Evolutionary conservation across 176 grass and related monocot species (phyloP), one percentile per base, ranked within the genome.

Genomic region (Chloris gayana): DNA sequence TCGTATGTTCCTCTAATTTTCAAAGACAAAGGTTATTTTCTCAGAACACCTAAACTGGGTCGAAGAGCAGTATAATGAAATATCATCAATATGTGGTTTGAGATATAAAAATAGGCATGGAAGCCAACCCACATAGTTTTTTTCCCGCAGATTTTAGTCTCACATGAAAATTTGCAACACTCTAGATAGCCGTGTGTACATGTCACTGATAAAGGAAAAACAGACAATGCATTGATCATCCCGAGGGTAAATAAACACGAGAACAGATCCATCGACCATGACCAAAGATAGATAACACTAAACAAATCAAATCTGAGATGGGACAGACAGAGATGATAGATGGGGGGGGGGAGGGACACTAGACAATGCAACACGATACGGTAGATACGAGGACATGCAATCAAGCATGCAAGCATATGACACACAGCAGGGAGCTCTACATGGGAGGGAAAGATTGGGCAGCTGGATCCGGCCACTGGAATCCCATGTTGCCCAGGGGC

Each of bases 401-500:
- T 3, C 10, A 27, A 2, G 24, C 33, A 67, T 21, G 69, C 15
- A 49, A 27, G 69, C 14, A n/a, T n/a, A n/a, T n/a, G n/a, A n/a
- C 21, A 49, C 13, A 9, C 3, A 3, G 5, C 5, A 6, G 7
- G 35, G 22, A 22, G 5, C 24, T 10, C 26, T 59, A 75, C 72
- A 75, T 75, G 32, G 72, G 51, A 75, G 51, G 72, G 33, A 58
- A 75, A 38, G 51, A 29, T 10, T 24, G 44, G 8, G 9, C 18
- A 17, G 35, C 35, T 37, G 11, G 11, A 57, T 38, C 51, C 58
- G 32, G 21, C 72, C 72, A 75, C 32, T 13, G 19, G 14, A 75
- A 75, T 10, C 72, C 57, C 14, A 79, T 26, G 14, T 26, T 37
- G 44, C 76, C 76, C 14, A 79, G 12, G 21, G 49, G 61, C 31